These are phyloP conservation scores for Brassica carinata DNA, from an alignment of 345 rosid species.

Conservation along the genomic window DNA sequence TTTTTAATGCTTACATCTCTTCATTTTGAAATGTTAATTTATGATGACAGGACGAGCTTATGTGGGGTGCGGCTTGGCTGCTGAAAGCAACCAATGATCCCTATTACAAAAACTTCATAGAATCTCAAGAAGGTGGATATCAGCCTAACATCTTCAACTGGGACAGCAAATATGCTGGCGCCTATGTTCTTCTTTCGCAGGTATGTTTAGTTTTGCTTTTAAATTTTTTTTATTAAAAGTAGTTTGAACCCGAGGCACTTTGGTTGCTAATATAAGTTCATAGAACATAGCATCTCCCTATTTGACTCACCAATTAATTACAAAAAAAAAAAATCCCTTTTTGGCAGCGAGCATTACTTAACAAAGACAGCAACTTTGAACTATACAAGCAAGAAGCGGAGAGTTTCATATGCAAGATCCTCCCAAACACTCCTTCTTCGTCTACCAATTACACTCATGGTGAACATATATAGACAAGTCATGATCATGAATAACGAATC, in stretches of 20 bases:
- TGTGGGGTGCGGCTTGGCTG: slow-evolving; percentile 89
- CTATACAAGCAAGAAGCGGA: slow-evolving; percentile 68
- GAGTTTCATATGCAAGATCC: slow-evolving; percentile 76
- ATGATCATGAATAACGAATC: neutral
- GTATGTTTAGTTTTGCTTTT: slow-evolving; percentile 46
- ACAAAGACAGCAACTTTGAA: slow-evolving; percentile 62
- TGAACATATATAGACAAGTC: slow-evolving; percentile 5
- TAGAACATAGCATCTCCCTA: neutral
- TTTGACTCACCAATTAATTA: neutral
- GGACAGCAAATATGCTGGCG: slow-evolving; percentile 92
- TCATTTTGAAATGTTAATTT: neutral
- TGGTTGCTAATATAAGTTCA: too few relatives aligned
- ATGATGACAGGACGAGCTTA: slow-evolving; percentile 66
- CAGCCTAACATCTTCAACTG: slow-evolving; percentile 84
- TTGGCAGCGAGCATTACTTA: slow-evolving; percentile 60
- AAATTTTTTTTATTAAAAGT: neutral
- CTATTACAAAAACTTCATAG: slow-evolving; percentile 56
- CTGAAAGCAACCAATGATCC: slow-evolving; percentile 59
- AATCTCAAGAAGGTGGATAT: slow-evolving; percentile 72
- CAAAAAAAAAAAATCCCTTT: slow-evolving; percentile 15
- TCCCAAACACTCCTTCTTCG: slow-evolving; percentile 73
- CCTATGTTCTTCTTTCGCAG: slow-evolving; percentile 75
- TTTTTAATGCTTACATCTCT: neutral
- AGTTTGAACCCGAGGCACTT: too few relatives aligned
- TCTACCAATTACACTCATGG: slow-evolving; percentile 89